Conservation (phyloP, 2,329 filamentous ascomycete species). For the Conoideocrella luteorostrata region DNA sequence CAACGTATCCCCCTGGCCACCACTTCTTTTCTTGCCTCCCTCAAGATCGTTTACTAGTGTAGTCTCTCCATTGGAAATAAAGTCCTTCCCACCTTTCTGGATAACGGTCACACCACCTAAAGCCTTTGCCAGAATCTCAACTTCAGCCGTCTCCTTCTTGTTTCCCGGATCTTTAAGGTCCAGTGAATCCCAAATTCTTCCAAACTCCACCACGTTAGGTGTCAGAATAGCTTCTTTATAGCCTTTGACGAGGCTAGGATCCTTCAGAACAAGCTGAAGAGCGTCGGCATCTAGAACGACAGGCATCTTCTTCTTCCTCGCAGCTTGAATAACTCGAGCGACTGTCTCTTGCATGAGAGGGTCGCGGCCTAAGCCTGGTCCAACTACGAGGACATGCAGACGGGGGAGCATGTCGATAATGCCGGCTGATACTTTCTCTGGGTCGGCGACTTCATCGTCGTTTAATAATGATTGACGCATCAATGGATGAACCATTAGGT, state of each 20-base stretch:
- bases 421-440: constrained; percentile 54
- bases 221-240: constrained; percentile 84
- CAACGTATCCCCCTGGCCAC: constrained; percentile 91
- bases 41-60: constrained; percentile 72
- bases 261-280: constrained; percentile 66
- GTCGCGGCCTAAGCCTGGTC: constrained; percentile 86
- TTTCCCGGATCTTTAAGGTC: constrained; percentile 50
- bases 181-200: constrained; percentile 68
- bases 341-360: constrained; percentile 84
- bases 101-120: constrained; percentile 86
- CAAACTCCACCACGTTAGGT: constrained; percentile 92
- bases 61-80: constrained; percentile 70
- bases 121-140: constrained; percentile 63
- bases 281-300: constrained; percentile 92
- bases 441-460: constrained; percentile 42
- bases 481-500: constrained; percentile 96
- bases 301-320: constrained; percentile 63
- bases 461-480: constrained; percentile 64
- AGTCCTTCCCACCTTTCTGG: constrained; percentile 79
- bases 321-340: constrained; percentile 69
- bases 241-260: constrained; percentile 70
- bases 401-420: constrained; percentile 78
- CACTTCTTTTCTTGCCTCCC: constrained; percentile 83
- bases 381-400: constrained; percentile 87
- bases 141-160: constrained; percentile 35